phyloP scores from a whole-genome alignment of 2,329 filamentous ascomycete species.

The Diaporthe destruens region DNA sequence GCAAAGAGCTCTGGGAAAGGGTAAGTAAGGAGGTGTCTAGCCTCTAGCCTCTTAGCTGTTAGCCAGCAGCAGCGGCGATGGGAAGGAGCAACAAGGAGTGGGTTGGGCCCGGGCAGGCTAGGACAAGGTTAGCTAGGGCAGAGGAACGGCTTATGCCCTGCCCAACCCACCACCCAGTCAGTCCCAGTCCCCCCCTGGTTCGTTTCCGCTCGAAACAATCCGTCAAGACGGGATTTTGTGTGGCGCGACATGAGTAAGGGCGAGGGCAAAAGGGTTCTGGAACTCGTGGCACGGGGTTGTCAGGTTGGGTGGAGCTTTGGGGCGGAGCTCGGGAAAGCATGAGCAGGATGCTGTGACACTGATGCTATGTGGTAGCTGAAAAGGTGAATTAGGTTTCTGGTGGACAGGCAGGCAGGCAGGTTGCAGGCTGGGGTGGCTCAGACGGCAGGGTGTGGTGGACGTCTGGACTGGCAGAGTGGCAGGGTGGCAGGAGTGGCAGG shows the following conservation, averaged over 20 bases:
- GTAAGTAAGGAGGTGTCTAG: neutral
- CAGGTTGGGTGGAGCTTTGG: neutral
- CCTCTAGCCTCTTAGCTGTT: neutral
- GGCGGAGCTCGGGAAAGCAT: neutral
- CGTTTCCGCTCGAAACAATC: constrained; percentile 31
- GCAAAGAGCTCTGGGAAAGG: neutral
- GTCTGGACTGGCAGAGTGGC: neutral
- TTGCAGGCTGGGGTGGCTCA: constrained; percentile 14
- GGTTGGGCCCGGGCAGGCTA: constrained; percentile 17
- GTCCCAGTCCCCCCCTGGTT: neutral
- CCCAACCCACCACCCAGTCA: no score
- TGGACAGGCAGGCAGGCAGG: neutral
- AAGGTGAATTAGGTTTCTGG: constrained; percentile 14
- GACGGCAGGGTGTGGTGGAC: neutral
- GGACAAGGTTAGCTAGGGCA: constrained; percentile 25
- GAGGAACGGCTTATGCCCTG: neutral
- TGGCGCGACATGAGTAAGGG: neutral
- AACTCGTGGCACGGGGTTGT: constrained; percentile 3
- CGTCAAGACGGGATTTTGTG: constrained; percentile 13
- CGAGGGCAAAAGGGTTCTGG: constrained; percentile 17
- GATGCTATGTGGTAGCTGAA: constrained; percentile 17
- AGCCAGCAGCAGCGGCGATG: neutral
- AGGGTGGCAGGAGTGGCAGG: constrained; percentile 14
- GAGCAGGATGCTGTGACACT: neutral
- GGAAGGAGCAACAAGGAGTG: neutral